Base-by-base conservation (phyloP, 176 grass and related monocot species). In the Oryza rufipogon region DNA sequence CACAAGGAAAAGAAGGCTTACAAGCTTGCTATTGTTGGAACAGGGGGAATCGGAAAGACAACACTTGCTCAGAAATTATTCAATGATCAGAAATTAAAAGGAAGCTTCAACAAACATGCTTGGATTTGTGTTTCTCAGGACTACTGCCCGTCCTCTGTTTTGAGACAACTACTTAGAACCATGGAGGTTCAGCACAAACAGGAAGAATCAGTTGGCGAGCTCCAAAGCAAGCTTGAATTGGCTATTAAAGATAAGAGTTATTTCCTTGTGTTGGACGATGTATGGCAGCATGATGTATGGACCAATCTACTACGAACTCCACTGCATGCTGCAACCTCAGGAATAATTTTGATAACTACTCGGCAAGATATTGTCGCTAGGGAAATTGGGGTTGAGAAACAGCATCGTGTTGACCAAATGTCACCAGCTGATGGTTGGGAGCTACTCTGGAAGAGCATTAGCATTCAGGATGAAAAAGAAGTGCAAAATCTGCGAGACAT, bases 21-120 rank as follows among this genome's bases (percentile, higher is more conserved):
- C 20, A 69, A 86, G 19, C 2, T 71, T 1, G 39, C 42, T 0
- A 38, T 38, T 38, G 36, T 38, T 38, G 36, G 36, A 38, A 38
- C 36, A 38, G 36, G 36, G 36, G 36, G 36, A 38, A 73, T 90
- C 20, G 32, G 88, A 83, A 15, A 86, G 30, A 52, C 13, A 12
- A 83, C 38, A 64, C 78, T 92, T 1, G 78, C 86, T 46, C 86
- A 86, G 39, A 85, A 86, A 52, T 23, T 88, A 67, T 88, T 77
- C 61, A 66, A 86, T 56, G 78, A 86, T 20, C 15, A 25, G 5
- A 78, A 25, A 69, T n/a, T 84, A 9, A 63, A 74, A 33, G 65
- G 79, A 5, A 80, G 6, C 17, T 92, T 89, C 30, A 25, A 80
- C 11, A 64, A 44, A 39, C 74, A 64, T 9, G 42, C 77, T 33